Conservation (phyloP, 495 filamentous ascomycete species). For the Penicillium paradoxum region DNA sequence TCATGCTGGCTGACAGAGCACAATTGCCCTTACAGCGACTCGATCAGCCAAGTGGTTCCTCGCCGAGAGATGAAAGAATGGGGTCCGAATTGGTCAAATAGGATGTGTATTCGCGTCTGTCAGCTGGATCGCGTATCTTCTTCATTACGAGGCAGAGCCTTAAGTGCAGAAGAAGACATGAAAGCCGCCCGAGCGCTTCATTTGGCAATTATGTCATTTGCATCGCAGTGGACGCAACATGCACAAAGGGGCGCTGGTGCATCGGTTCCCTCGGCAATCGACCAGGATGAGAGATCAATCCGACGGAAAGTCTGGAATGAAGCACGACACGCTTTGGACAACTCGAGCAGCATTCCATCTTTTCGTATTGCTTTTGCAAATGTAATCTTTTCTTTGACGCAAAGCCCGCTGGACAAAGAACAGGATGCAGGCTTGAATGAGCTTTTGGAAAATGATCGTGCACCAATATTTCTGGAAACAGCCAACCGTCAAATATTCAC, state of each 20-base stretch:
- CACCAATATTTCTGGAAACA: conserved; percentile 35
- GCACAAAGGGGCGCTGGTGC: conserved; percentile 13
- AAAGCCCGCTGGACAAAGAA: conserved; percentile 27
- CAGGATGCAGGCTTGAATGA: conserved; percentile 17
- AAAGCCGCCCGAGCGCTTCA: conserved; percentile 35
- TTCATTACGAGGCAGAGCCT: conserved; percentile 22
- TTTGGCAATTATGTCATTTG: conserved; percentile 42
- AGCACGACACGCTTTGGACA: conserved; percentile 34
- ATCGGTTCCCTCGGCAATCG: conserved; percentile 3
- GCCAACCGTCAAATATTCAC: conserved; percentile 32
- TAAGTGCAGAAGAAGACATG: conserved; percentile 34
- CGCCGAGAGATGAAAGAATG: conserved; percentile 22
- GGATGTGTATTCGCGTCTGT: conserved; percentile 41
- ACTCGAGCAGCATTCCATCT: conserved; percentile 34
- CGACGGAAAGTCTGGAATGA: conserved; percentile 42
- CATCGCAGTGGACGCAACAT: conserved; percentile 42
- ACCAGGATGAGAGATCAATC: conserved; percentile 29
- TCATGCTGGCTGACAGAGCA: conserved; percentile 46
- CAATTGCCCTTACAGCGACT: conserved; percentile 39
- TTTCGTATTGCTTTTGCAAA: conserved; percentile 43
- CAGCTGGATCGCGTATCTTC: conserved; percentile 34
- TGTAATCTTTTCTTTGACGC: conserved; percentile 44
- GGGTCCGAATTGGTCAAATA: conserved; percentile 39
- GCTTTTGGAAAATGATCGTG: conserved; percentile 33
- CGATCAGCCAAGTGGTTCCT: conserved; percentile 1